Percentiles rank a stretch among this genome's conserved stretches.
Evolutionary conservation across 805 yeast species (phyloP).

Genomic region (Naumovozyma castellii): DNA sequence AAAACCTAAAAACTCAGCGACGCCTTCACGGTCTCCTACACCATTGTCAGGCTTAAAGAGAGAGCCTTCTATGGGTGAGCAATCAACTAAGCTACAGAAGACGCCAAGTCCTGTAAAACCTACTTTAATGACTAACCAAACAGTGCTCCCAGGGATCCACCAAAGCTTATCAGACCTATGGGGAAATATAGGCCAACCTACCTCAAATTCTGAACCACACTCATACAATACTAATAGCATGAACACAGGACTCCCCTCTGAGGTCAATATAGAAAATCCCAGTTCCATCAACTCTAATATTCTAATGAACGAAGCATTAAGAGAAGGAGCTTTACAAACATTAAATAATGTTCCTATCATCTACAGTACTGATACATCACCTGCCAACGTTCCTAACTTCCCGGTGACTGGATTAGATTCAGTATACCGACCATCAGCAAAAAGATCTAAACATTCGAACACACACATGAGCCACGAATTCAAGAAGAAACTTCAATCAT

Average conservation of each 20-base stretch:
- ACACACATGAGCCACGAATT: constrained; percentile 8
- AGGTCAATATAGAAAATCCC: neutral
- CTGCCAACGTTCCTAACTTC: neutral
- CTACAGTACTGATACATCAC: neutral
- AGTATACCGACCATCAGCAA: neutral
- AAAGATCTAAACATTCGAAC: neutral
- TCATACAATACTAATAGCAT: neutral
- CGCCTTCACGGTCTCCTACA: constrained; percentile 1
- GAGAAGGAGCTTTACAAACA: neutral
- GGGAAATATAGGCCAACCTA: neutral
- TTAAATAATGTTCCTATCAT: neutral
- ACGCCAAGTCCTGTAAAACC: neutral
- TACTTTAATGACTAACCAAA: neutral
- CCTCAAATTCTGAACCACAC: neutral
- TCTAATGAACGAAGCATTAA: neutral
- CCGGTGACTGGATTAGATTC: neutral
- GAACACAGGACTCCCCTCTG: neutral
- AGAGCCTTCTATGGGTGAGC: neutral
- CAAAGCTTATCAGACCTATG: constrained; percentile 5
- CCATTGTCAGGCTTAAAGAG: neutral
- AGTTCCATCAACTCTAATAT: neutral
- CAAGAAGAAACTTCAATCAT: constrained; percentile 20
- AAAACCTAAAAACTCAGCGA: constrained; percentile 17
- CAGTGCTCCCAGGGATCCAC: constrained; percentile 6
- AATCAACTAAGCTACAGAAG: neutral